Conservation (phyloP, 2,329 filamentous ascomycete species). For the Helicocarpus griseus region DNA sequence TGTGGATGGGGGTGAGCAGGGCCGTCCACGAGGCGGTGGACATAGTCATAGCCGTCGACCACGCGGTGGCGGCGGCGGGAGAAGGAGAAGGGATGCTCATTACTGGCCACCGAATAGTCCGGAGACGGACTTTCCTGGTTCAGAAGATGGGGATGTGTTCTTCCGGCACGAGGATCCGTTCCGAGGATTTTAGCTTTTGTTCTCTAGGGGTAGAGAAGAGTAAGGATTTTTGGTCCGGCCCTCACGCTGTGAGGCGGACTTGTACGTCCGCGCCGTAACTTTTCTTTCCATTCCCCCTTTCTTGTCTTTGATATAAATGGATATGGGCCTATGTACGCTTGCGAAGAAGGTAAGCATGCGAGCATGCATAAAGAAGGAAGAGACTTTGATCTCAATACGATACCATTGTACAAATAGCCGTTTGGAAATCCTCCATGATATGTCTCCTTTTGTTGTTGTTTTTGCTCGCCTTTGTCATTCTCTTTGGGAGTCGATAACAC, state of each 20-base stretch:
- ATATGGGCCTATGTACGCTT: not conserved
- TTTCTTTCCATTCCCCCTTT: not conserved
- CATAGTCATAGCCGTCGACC: constrained; percentile 3
- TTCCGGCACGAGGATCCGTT: constrained; percentile 38
- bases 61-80: constrained; percentile 5
- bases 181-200: constrained; percentile 30
- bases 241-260: too few relatives aligned
- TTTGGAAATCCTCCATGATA: too few relatives aligned
- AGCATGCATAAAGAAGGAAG: not conserved
- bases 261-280: too few relatives aligned
- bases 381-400: not conserved
- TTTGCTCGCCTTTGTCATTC: not conserved
- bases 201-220: not conserved
- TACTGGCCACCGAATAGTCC: constrained; percentile 26
- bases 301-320: not conserved
- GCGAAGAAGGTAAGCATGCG: not conserved
- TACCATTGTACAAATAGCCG: constrained; percentile 1
- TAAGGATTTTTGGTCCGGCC: not conserved
- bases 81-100: constrained; percentile 21
- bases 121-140: constrained; percentile 26
- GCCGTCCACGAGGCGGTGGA: constrained; percentile 14
- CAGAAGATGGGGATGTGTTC: constrained; percentile 29
- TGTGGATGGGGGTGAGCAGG: constrained; percentile 48
- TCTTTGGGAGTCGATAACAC: not conserved
- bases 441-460: not conserved